Evolutionary conservation across 2,329 filamentous ascomycete species (phyloP), one percentile per base, ranked within the genome.

Genomic region (Pseudogymnoascus sp.): DNA sequence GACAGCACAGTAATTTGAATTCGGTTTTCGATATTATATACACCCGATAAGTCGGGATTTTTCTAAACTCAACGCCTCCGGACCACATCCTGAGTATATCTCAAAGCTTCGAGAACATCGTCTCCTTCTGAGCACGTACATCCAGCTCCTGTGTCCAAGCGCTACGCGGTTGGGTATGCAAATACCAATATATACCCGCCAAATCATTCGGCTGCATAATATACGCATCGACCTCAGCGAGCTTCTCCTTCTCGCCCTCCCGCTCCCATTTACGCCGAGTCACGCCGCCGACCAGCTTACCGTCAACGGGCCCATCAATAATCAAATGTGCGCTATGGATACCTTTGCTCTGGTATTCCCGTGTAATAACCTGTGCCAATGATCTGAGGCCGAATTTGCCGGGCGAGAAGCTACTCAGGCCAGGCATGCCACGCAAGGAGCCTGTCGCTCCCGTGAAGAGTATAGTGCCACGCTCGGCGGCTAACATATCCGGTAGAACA

Each of bases 381-480:
- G 85, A 89, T 22, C 90, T 79, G 65, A 88, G 76, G 6, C 89
- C 90, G 70, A 90, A 94, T 71, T 94, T 95, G 35, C 86, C 87
- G 0, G 85, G 82, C 0, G 89, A 87, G 69, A 96, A 94, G 12
- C 81, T 75, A 1, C 83, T 77, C 70, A 91, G 88, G 14, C 78
- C 75, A 1, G 88, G 83, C 16, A 84, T 88, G 6, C 88, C 88
- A 68, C 86, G 88, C 30, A 92, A 67, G 0, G 87, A 89, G 0
- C 90, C 91, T 0, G 90, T 95, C 0, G 91, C 90, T 34, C 91
- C 91, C 0, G 90, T 94, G 75, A 93, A 89, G 69, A 95, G 87
- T 11, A 95, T 62, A 0, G 65, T 66, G 6, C 65, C 65, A 20
- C 62, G 62, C 14, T 30, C 60, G 1, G 54, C 60, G 11, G 65